Conservation (phyloP, 495 filamentous ascomycete genomes). For the Poronia punctata region DNA sequence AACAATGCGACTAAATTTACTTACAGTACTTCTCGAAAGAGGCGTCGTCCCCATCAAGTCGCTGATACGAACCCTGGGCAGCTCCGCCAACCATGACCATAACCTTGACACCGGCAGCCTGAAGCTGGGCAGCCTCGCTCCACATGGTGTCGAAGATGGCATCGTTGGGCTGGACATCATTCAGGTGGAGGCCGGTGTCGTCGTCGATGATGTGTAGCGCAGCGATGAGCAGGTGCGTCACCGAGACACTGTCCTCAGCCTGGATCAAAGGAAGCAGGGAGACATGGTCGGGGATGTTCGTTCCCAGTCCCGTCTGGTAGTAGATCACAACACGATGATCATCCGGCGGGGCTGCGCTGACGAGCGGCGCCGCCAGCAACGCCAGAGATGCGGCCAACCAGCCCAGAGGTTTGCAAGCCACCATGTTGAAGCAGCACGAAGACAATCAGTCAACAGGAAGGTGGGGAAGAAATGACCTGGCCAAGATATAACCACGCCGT, state of each 20-base stretch:
- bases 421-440: neutral
- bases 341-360: conserved; percentile 6
- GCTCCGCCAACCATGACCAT: conserved; percentile 84
- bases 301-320: conserved; percentile 54
- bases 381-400: conserved; percentile 7
- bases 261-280: conserved; percentile 67
- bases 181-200: conserved; percentile 56
- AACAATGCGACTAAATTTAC: too few species aligned
- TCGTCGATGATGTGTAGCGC: conserved; percentile 69
- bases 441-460: neutral
- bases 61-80: conserved; percentile 57
- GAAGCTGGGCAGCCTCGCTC: conserved; percentile 54
- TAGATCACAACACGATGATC: conserved; percentile 51
- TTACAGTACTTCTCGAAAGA: conserved; percentile 64
- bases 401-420: conserved; percentile 1
- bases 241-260: conserved; percentile 36
- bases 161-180: conserved; percentile 56
- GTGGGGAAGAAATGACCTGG: too few species aligned
- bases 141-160: conserved; percentile 55
- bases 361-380: conserved; percentile 6
- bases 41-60: conserved; percentile 50
- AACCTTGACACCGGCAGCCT: conserved; percentile 60
- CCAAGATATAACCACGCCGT: too few species aligned
- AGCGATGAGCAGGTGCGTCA: conserved; percentile 68
- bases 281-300: conserved; percentile 54